These are phyloP conservation scores for Eucalyptus paniculata DNA, from an alignment of 345 rosid species.

Conservation along the genomic window DNA sequence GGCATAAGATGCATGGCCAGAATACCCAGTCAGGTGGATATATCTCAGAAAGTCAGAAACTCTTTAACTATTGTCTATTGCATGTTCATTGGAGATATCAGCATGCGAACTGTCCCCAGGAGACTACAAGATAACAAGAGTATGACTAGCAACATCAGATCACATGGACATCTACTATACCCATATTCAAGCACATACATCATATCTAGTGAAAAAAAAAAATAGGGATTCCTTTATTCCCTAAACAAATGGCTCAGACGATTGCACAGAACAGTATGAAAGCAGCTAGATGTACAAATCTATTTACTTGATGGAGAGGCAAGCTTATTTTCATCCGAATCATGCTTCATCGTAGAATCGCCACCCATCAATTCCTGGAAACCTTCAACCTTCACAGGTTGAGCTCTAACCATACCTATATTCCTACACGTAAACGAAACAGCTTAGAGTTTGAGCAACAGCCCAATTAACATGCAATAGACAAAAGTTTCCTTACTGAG, in stretches of 20 bases:
- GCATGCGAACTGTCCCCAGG: not conserved
- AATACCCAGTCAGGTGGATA: not conserved
- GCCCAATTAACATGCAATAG: not conserved
- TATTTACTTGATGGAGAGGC: constrained; percentile 62
- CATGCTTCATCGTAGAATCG: constrained; percentile 60
- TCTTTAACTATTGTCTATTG: not conserved
- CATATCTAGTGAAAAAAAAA: not conserved
- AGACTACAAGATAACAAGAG: not conserved
- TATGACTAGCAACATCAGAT: not conserved
- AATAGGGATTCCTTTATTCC: not conserved
- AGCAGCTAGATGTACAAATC: not conserved
- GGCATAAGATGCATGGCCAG: not conserved
- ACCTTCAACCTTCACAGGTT: constrained; percentile 87
- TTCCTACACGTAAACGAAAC: constrained; percentile 28
- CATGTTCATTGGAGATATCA: not conserved
- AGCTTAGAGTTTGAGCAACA: not conserved
- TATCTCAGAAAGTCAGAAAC: not conserved
- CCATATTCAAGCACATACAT: not conserved
- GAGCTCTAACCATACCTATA: constrained; percentile 61
- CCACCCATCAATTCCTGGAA: constrained; percentile 94
- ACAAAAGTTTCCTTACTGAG: constrained; percentile 46
- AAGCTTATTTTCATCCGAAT: constrained; percentile 61
- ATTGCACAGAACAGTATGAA: not conserved
- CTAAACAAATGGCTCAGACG: not conserved
- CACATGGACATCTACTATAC: not conserved